Evolutionary conservation across 129 eudicot species (phyloP), one percentile per base, ranked within the genome.

Genomic region (Smallanthus sonchifolius): DNA sequence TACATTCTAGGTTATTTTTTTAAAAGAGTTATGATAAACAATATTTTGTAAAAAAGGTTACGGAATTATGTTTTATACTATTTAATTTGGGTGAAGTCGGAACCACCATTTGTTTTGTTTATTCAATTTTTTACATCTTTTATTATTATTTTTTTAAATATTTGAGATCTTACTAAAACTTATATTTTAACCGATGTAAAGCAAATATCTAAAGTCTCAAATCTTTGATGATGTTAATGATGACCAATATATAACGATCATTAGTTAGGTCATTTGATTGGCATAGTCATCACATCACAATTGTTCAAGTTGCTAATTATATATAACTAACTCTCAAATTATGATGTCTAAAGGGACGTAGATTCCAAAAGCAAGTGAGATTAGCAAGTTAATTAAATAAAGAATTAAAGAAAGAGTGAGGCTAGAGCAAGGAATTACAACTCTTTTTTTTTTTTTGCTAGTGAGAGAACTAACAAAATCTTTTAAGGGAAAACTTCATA

Each of bases 251-350:
- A 35, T 77, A 59, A 69, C 48, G 40, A 77, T 77, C 14, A 69
- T 38, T 60, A 60, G 65, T 77, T 77, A 60, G 76, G 76, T 60
- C 65, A 70, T 70, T 70, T 77, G 76, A 77, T 77, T 77, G 65
- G 76, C 16, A 69, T 69, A 47, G 55, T 77, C 65, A 70, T 77
- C 81, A 38, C 81, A 69, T 36, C 64, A 60, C 70, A 77, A 60
- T 77, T 69, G 43, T 35, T 69, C 34, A 68, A 67, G 38, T 76
- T 66, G 73, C 30, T 55, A 6, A 36, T 57, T 37, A 77, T 69
- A 45, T 68, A 35, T 44, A 69, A 69, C 42, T 36, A 19, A 68
- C 65, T 49, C n/a, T 28, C 52, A 45, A 35, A 43, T 36, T 47
- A 69, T 77, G 76, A 77, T 77, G 65, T 69, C 59, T 68, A 40